A percentile compares a stretch with the other conserved stretches of the same genome.
phyloP scores from a whole-genome alignment of 2,329 filamentous ascomycete genomes.

The Raffaelea arxii region DNA sequence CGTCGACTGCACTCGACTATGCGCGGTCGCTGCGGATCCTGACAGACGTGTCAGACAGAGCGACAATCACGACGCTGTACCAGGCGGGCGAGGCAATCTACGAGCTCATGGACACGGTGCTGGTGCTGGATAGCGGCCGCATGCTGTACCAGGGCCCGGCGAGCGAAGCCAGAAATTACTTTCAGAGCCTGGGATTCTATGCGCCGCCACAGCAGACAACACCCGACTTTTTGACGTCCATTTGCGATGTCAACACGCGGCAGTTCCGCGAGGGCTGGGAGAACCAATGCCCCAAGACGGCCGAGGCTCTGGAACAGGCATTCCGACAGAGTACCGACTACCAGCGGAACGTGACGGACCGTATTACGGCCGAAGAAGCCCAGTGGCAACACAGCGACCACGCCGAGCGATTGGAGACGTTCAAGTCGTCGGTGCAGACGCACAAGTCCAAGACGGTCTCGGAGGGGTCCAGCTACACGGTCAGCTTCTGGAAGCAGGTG shows the following conservation, averaged over 20 bases:
- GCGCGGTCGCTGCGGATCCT: slow-evolving; percentile 53
- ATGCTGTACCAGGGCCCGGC: slow-evolving; percentile 57
- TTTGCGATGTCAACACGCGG: slow-evolving; percentile 64
- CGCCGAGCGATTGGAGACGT: slow-evolving; percentile 5
- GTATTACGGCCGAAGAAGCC: slow-evolving; percentile 41
- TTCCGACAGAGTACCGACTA: slow-evolving; percentile 35
- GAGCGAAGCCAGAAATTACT: slow-evolving; percentile 52
- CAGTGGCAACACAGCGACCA: slow-evolving; percentile 35
- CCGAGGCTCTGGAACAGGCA: slow-evolving; percentile 49
- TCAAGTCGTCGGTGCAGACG: not conserved
- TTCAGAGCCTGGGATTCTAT: slow-evolving; percentile 56
- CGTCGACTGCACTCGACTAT: slow-evolving; percentile 56
- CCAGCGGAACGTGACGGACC: slow-evolving; percentile 34
- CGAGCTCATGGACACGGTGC: slow-evolving; percentile 61
- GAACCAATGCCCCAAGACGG: slow-evolving; percentile 41
- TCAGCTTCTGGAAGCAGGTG: slow-evolving; percentile 65
- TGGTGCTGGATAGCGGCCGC: slow-evolving; percentile 58
- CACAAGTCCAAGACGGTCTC: too few relatives aligned
- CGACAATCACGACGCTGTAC: slow-evolving; percentile 54
- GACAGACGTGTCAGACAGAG: slow-evolving; percentile 53
- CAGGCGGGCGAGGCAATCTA: slow-evolving; percentile 58
- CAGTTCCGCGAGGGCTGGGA: slow-evolving; percentile 52
- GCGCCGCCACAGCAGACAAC: slow-evolving; percentile 52
- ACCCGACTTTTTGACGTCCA: slow-evolving; percentile 65
- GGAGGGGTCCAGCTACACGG: slow-evolving; percentile 44